Base-by-base conservation (phyloP, 768 basidiomycete species). In the Leccinum arenicola region DNA sequence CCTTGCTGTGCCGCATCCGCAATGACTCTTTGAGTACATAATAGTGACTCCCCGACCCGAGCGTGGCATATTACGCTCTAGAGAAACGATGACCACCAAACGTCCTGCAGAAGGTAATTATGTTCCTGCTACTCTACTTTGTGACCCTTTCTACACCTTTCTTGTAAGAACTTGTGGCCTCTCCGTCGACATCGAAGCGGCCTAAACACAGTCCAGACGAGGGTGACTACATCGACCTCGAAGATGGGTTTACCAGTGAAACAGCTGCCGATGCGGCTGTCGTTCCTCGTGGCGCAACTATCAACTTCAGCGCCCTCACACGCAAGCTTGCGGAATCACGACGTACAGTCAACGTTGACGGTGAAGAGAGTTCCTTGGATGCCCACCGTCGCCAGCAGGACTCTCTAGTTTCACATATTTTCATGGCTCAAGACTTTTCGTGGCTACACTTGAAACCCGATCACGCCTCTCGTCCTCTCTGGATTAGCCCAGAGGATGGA, bases 401-500 rank as follows among this genome's bases (percentile, higher is more conserved):
- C 67, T 82, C 75, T 36, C 81, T 91, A 2, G 86, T 92, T 31
- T 92, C 91, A 9, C 85, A 91, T 64, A 89, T 93, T 35, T 92
- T 94, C 73, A 84, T 83, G 78, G 82, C 89, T 56, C 89, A 88
- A 68, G 93, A 95, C 73, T 95, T 92, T 67, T 88, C 90, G 3
- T 90, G 85, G 81, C 78, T 97, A 45, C 85, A 89, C 65, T 77
- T 99, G 56, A 97, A 98, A 73, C 77, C 83, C 2, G 97, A 99
- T 76, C 97, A 99, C 72, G 80, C 85, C 33, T 89, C 92, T 6
- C 86, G 97, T 50, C 97, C 97, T 15, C 77, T 98, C 17, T 99
- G 96, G 95, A 98, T 99, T 62, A 92, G 89, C 65, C 93, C 94
- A 6, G 89, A 92, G 64, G 89, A 93, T 70, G 88, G 88, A 0